Evolutionary conservation across 345 rosid genomes (phyloP).

Genomic region (Brassica incana): DNA sequence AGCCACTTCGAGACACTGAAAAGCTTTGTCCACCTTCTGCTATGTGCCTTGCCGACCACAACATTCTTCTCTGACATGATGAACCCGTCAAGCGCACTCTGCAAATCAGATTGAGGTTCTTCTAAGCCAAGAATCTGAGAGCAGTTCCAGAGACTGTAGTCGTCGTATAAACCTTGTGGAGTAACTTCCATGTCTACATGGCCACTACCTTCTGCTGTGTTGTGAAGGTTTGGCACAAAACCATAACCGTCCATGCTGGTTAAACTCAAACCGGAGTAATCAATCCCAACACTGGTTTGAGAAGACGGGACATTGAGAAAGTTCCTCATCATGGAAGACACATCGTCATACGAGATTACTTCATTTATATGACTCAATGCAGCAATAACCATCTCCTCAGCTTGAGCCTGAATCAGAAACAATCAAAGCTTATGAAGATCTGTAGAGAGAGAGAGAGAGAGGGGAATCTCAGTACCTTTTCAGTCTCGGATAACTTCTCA

Average conservation of each 20-base stretch:
- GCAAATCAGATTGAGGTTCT: slow-evolving; percentile 63
- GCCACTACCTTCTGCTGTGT: slow-evolving; percentile 31
- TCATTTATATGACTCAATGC: slow-evolving; percentile 68
- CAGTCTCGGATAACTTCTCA: slow-evolving; percentile 75
- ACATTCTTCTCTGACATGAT: slow-evolving; percentile 50
- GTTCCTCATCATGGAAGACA: slow-evolving; percentile 48
- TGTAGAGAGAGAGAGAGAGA: too few relatives aligned
- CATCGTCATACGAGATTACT: slow-evolving; percentile 68
- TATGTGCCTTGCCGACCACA: slow-evolving; percentile 54
- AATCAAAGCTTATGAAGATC: too few relatives aligned
- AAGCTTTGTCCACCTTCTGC: slow-evolving; percentile 85
- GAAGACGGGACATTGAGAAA: slow-evolving; percentile 46
- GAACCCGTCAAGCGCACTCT: slow-evolving; percentile 59
- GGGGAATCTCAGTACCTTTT: slow-evolving; percentile 47
- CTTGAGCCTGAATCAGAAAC: slow-evolving; percentile 42
- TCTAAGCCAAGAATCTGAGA: slow-evolving; percentile 49
- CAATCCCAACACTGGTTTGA: slow-evolving; percentile 54
- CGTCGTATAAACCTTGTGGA: slow-evolving; percentile 62
- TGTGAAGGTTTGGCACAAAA: slow-evolving; percentile 50
- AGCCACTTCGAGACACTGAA: slow-evolving; percentile 83
- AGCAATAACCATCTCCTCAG: slow-evolving; percentile 59
- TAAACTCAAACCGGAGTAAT: slow-evolving; percentile 54
- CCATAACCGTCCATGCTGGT: slow-evolving; percentile 58
- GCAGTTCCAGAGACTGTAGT: slow-evolving; percentile 63
- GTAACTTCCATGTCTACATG: slow-evolving; percentile 33